Evolutionary conservation across 305 asterid species (phyloP), one percentile per base, ranked within the genome.

Genomic region (Plantago lanceolata): DNA sequence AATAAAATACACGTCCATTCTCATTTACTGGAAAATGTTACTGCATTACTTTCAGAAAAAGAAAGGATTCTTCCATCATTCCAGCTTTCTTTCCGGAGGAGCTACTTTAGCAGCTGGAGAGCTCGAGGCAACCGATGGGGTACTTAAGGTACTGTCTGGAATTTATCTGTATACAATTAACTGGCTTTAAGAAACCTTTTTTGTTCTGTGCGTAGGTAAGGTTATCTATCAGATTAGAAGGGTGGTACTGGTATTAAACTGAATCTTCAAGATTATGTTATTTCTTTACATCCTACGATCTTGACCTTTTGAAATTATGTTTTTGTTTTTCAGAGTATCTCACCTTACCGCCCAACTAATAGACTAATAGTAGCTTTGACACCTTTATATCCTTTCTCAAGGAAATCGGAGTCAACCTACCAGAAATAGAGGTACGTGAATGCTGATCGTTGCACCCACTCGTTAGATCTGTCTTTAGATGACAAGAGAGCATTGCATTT

Each of bases 291-390:
- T 71, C 21, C 54, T 14, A 53, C 31, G 59, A 65, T 59, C 43
- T 59, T 56, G 59, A 65, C 59, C 62, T 33, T 33, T 5, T 66
- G 59, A 55, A 45, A 69, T 47, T 26, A 64, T 61, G 66, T 26
- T 50, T 35, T 19, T 48, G 51, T 48, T 2, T n/a, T 59, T 50
- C 78, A 75, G 88, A 48, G 74, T 45, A 71, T 90, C 71, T 86
- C 97, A 76, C 78, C 95, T 65, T 85, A 84, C 84, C 76, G 97
- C n/a, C 96, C 84, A 69, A 96, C n/a, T n/a, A 86, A 75, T 91
- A 85, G 57, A 89, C 95, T 0, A 95, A 93, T 59, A 91, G 85
- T 31, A 80, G 83, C 72, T 85, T 89, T n/a, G 80, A 78, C 63
- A 59, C 74, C 68, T 84, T 89, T 68, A 56, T 84, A 52, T 83